phyloP scores from a whole-genome alignment of 2,329 filamentous ascomycete genomes.

The Fonsecaea pugnacius region DNA sequence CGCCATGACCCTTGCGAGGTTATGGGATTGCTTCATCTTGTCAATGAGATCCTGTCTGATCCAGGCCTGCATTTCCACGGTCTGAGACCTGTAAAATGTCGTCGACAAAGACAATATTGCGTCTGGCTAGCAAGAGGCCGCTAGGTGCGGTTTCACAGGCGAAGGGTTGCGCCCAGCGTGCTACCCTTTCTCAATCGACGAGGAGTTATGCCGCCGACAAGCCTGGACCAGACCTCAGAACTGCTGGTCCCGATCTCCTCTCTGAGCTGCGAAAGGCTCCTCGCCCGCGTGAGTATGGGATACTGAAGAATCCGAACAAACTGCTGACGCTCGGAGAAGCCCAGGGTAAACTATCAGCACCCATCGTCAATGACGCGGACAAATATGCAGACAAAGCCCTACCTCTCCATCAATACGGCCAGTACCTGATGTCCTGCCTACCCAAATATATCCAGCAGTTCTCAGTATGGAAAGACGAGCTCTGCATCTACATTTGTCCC shows the following conservation, averaged over 20 bases:
- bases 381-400: conserved; percentile 88
- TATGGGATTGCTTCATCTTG: not conserved
- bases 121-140: conserved; percentile 48
- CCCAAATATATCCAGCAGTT: conserved; percentile 99
- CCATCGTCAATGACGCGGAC: conserved; percentile 88
- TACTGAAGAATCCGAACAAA: conserved; percentile 9
- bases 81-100: conserved; percentile 43
- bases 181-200: conserved; percentile 43
- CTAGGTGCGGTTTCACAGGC: conserved; percentile 44
- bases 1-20: not conserved
- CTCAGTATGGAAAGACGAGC: conserved; percentile 99
- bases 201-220: conserved; percentile 21
- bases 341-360: conserved; percentile 69
- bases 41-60: conserved; percentile 1
- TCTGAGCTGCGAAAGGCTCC: conserved; percentile 70
- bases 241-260: conserved; percentile 60
- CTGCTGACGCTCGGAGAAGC: conserved; percentile 42
- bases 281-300: conserved; percentile 51
- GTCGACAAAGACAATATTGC: conserved; percentile 51
- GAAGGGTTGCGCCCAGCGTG: conserved; percentile 38
- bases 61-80: not conserved
- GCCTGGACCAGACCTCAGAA: conserved; percentile 24
- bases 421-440: conserved; percentile 94
- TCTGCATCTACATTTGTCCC: conserved; percentile 90
- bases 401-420: conserved; percentile 87